Evolutionary conservation across 1,139 yeast species (phyloP), one percentile per base, ranked within the genome.

Genomic region (Suhomyces panamericanus): DNA sequence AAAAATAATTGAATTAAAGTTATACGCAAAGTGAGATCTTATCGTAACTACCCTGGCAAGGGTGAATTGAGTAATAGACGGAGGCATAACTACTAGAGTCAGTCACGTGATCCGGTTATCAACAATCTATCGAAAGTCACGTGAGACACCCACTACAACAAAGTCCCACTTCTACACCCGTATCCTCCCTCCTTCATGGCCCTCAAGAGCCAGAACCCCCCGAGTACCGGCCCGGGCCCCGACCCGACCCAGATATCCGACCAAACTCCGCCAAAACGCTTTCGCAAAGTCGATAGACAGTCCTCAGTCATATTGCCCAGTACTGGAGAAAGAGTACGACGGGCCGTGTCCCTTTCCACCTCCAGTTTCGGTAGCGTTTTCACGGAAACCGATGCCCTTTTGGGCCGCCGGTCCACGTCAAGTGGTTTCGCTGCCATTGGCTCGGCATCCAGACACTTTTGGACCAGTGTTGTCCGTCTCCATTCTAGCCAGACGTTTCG

Each of bases 221-320:
- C 42, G 14, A n/a, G 12, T 7, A 28, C 9, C 28, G 32, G 26
- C 32, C 20, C 14, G 10, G 30, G 10, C 14, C 27, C 34, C 15
- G 43, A 36, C 14, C 24, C 33, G n/a, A 24, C 34, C n/a, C 15
- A 22, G 7, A 24, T 41, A 15, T 22, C 35, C 16, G n/a, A 22
- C 14, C 40, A 30, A 10, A 16, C 10, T 28, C 35, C 38, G 12
- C 22, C 36, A 16, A 31, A 42, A 32, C 30, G 42, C 9, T 4
- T 32, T 26, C 37, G 53, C 7, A 40, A 40, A 30, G 43, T 51
- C 20, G 42, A 36, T 31, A 40, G 73, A 28, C 62, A 56, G 44
- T 63, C 66, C 37, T 69, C 75, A n/a, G 75, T 73, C 9, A 73
- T 73, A 26, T 47, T 73, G 27, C 73, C 78, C 9, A 53, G 54